phyloP scores from a whole-genome alignment of 306 rosid genomes.

The Calophaca sinica region DNA sequence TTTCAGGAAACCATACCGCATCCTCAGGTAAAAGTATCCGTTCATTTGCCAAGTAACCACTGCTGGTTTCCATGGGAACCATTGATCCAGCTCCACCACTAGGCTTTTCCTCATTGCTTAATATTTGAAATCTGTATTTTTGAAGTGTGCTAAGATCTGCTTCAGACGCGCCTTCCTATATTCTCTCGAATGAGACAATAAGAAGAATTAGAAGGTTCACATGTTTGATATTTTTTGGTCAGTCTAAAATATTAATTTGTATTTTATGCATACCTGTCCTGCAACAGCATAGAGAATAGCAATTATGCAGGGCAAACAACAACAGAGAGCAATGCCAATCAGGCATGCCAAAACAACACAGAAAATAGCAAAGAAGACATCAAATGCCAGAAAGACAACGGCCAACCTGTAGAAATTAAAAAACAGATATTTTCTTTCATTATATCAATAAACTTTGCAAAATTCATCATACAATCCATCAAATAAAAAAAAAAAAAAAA shows the following conservation, averaged over 20 bases:
- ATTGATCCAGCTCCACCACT: slow-evolving; percentile 82
- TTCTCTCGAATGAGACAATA: slow-evolving; percentile 40
- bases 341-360: slow-evolving; percentile 98
- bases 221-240: slow-evolving; percentile 19
- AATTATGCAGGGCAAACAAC: slow-evolving; percentile 99
- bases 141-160: slow-evolving; percentile 88
- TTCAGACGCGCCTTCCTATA: slow-evolving; percentile 93
- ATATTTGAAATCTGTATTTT: slow-evolving; percentile 66
- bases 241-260: slow-evolving; percentile 11
- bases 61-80: slow-evolving; percentile 78
- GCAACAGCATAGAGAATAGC: slow-evolving; percentile 96
- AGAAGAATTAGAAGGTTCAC: slow-evolving; percentile 44
- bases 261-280: slow-evolving; percentile 75
- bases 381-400: slow-evolving; percentile 95
- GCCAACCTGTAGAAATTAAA: slow-evolving; percentile 80
- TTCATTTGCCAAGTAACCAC: slow-evolving; percentile 70
- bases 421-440: slow-evolving; percentile 45
- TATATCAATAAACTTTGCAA: slow-evolving; percentile 18
- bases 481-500: neutral
- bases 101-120: slow-evolving; percentile 59
- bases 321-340: slow-evolving; percentile 96
- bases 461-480: slow-evolving; percentile 19
- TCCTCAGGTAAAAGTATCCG: slow-evolving; percentile 79
- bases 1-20: slow-evolving; percentile 69
- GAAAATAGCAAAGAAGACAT: slow-evolving; percentile 94